Evolutionary conservation across 306 rosid species (phyloP), one percentile per base, ranked within the genome.

Genomic region (Delonix regia): DNA sequence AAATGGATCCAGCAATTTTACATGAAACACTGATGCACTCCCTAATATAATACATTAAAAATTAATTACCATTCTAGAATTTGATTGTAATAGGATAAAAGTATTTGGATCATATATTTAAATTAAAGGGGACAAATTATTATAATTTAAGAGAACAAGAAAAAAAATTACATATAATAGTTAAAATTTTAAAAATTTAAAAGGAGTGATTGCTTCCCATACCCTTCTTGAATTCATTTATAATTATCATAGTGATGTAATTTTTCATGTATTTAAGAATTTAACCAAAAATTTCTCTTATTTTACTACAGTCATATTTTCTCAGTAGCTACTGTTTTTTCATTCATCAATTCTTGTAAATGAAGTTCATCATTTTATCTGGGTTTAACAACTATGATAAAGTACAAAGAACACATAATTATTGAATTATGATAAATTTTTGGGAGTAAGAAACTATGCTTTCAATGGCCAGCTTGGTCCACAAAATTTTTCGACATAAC

Each of bases 341-440:
- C 76, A 69, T 68, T 79, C 77, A 22, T 69, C 61, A 68, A 68
- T 82, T 59, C 78, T 27, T 65, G 55, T 60, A 34, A 69, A 78
- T 53, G 77, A 62, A 74, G 57, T 61, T 66, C 76, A 73, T 88
- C 79, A 82, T 86, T 71, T 69, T 71, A 52, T 73, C 6, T 8
- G 59, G 59, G 86, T 85, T 81, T 77, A 80, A 70, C 81, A 70
- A 69, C 77, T 61, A 34, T n/a, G 78, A 38, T 70, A 42, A 83
- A 84, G 79, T 73, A 85, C 86, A 82, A 78, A 69, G 71, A 72
- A 15, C 60, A 80, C 83, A 86, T 78, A 74, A 89, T 86, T 80
- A 71, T 82, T 69, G 42, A 78, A 83, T 85, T 81, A 83, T 85
- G 77, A 22, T 62, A 70, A 72, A 61, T 45, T 56, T 68, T 34